phyloP scores from a whole-genome alignment of 768 basidiomycete species.

The Tulasnella sp. region DNA sequence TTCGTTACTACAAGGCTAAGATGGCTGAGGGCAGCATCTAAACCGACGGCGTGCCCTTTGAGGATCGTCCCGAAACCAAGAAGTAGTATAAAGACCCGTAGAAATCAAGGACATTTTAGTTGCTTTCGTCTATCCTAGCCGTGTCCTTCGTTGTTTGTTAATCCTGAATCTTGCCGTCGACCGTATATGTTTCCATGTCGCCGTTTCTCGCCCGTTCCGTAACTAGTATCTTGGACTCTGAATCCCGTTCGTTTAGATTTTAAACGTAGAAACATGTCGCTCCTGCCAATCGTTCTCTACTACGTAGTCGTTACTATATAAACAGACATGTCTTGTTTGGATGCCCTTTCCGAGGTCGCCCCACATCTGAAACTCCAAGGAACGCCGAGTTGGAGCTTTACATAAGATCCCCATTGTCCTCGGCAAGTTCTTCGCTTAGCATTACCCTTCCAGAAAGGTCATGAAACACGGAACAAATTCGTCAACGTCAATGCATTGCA shows the following conservation, averaged over 20 bases:
- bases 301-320: background rate
- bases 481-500: constrained; percentile 2
- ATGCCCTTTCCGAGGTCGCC: background rate
- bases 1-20: constrained; percentile 85
- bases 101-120: background rate
- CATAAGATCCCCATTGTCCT: too few species aligned
- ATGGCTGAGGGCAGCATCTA: constrained; percentile 64
- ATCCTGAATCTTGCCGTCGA: background rate
- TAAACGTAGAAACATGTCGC: background rate
- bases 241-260: background rate
- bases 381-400: background rate
- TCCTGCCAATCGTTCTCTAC: background rate
- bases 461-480: background rate
- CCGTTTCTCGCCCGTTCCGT: background rate
- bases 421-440: too few species aligned
- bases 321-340: background rate
- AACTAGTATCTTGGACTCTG: background rate
- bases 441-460: background rate
- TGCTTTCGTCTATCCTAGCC: background rate
- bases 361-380: background rate
- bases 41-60: background rate
- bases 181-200: background rate
- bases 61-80: background rate
- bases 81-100: background rate
- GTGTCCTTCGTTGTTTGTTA: background rate